A percentile compares a stretch with the other conserved stretches of the same genome.
These are phyloP conservation scores for Larix kaempferi DNA, from an alignment of 75 land plant genomes.

Conservation along the genomic window DNA sequence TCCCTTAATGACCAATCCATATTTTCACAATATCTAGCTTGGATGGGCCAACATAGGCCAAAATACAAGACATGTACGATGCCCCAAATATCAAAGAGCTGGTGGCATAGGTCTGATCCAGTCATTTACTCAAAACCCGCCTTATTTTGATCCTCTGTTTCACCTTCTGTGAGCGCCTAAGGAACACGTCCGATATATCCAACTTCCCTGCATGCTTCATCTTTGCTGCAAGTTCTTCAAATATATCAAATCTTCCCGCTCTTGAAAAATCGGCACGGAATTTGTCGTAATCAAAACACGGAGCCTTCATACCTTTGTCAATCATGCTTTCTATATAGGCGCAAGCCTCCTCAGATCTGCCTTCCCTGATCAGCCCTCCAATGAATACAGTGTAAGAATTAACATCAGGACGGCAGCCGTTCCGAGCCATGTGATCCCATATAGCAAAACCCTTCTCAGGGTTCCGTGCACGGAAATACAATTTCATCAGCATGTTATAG, in stretches of 20 bases:
- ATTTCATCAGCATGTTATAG: constrained; percentile 66
- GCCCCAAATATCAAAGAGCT: neutral
- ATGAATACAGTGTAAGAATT: constrained; percentile 61
- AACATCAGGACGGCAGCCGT: constrained; percentile 68
- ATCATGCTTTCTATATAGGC: constrained; percentile 64
- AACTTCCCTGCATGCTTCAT: constrained; percentile 51
- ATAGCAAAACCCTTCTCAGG: constrained; percentile 48
- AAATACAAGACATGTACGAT: neutral
- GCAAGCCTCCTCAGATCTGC: constrained; percentile 52
- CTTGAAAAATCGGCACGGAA: constrained; percentile 58
- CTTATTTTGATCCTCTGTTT: constrained; percentile 32
- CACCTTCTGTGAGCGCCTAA: constrained; percentile 40
- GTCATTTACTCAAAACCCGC: neutral
- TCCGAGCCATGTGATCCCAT: constrained; percentile 61
- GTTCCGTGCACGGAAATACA: constrained; percentile 40
- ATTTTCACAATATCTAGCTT: neutral
- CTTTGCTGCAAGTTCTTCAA: constrained; percentile 49
- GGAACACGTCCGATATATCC: constrained; percentile 33
- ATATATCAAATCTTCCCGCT: constrained; percentile 38
- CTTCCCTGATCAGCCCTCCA: constrained; percentile 50
- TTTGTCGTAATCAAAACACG: constrained; percentile 55
- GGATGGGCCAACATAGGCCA: neutral
- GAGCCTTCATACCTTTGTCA: no score
- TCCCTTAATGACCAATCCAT: neutral
- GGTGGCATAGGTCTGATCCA: neutral